Percentiles rank a stretch among this genome's conserved stretches.
These are phyloP conservation scores for Danielia reshetovae DNA, from an alignment of 805 yeast species.

Conservation along the genomic window DNA sequence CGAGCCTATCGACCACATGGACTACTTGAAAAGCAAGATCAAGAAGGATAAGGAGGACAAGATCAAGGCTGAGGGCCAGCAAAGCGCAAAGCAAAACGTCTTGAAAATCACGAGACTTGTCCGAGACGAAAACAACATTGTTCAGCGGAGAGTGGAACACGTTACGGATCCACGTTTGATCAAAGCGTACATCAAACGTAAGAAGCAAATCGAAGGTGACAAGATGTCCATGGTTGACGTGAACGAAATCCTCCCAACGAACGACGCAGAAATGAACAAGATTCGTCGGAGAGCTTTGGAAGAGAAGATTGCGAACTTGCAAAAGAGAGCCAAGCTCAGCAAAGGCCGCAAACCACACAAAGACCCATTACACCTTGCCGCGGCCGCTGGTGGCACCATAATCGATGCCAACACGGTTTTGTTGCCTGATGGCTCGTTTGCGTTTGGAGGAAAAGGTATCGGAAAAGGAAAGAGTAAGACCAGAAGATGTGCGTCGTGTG, in stretches of 20 bases:
- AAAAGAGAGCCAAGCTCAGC: slow-evolving; percentile 61
- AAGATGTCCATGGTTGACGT: slow-evolving; percentile 55
- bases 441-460: slow-evolving; percentile 60
- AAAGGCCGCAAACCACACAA: slow-evolving; percentile 36
- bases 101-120: slow-evolving; percentile 68
- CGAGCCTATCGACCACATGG: slow-evolving; percentile 30
- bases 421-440: slow-evolving; percentile 42
- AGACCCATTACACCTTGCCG: slow-evolving; percentile 36
- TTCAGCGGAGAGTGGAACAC: slow-evolving; percentile 75
- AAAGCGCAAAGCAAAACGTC: slow-evolving; percentile 20
- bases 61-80: slow-evolving; percentile 24
- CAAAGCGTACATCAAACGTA: slow-evolving; percentile 72
- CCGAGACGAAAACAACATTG: slow-evolving; percentile 78
- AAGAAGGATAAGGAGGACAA: slow-evolving; percentile 33
- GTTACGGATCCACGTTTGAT: slow-evolving; percentile 85
- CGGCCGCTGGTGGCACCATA: slow-evolving; percentile 40
- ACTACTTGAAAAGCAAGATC: slow-evolving; percentile 29
- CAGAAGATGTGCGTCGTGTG: slow-evolving; percentile 91
- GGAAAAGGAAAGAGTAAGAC: slow-evolving; percentile 71
- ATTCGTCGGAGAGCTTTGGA: slow-evolving; percentile 73
- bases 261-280: slow-evolving; percentile 78
- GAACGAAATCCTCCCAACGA: slow-evolving; percentile 71
- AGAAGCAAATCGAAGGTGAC: slow-evolving; percentile 60
- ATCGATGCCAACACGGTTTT: slow-evolving; percentile 42
- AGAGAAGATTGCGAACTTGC: slow-evolving; percentile 78